Evolutionary conservation across 2,329 filamentous ascomycete species (phyloP), one percentile per base, ranked within the genome.

Genomic region (Pseudocercospora fuligena): DNA sequence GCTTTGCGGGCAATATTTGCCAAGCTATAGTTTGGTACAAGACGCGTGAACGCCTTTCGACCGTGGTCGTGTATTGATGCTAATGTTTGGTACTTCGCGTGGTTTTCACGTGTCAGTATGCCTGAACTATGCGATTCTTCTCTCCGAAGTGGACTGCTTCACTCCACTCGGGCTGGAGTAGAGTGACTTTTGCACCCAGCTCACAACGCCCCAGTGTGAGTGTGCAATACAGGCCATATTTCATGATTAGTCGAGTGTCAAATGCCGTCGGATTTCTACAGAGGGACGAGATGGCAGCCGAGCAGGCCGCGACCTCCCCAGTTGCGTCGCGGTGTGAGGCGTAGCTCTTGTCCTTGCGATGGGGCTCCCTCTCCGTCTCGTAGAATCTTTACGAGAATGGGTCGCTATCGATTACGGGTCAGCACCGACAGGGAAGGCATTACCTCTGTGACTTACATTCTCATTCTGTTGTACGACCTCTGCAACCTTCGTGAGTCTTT

Each of bases 271-370:
- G 3, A 14, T 2, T 14, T 58, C 86, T 82, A 97, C 64, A 96
- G 72, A 27, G 92, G 93, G 71, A 97, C 81, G 70, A 98, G 87
- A 81, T 97, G 94, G 78, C 94, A 99, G 63, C 94, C 94, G 74
- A 99, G 82, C 78, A 96, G 82, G 12, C 94, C 95, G 78, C 93
- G 86, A 31, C 95, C 95, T 72, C 94, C 94, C 94, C 95, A 99
- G 76, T 94, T 85, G 53, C 88, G 87, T 73, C 88, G 86, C 61
- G 94, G 94, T 57, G 85, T 92, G 70, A 99, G 81, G 70, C 87
- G 89, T 74, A 97, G 80, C 65, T 89, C 85, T 65, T 95, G 56
- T 78, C 77, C 68, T 82, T 81, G 63, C 87, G 85, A 60, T 83
- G 86, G 56, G 89, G 81, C 72, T 85, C 88, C 68, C 92, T 88